Evolutionary conservation across 2,329 filamentous ascomycete species (phyloP).

Genomic region (Neocatenulostroma microsporum): DNA sequence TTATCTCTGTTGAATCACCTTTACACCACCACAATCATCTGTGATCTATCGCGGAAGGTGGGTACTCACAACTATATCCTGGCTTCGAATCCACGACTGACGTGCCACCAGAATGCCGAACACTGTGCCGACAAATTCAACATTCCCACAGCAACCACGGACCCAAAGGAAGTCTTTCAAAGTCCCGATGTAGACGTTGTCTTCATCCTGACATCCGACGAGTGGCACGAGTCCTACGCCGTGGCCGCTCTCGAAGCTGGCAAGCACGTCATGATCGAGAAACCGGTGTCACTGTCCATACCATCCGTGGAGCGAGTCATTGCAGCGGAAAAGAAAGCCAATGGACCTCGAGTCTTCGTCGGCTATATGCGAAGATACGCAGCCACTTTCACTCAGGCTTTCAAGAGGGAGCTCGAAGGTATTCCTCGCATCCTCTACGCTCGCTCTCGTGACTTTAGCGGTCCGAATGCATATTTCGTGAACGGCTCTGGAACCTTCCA

Average conservation of each 20-base stretch:
- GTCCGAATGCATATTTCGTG: slow-evolving; percentile 46
- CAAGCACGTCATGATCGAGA: slow-evolving; percentile 55
- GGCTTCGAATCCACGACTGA: too few species aligned
- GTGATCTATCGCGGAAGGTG: too few species aligned
- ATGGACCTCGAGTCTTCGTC: slow-evolving; percentile 47
- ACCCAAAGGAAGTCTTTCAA: slow-evolving; percentile 33
- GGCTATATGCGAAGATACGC: slow-evolving; percentile 58
- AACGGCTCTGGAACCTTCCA: slow-evolving; percentile 43
- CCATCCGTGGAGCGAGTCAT: slow-evolving; percentile 42
- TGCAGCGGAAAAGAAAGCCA: slow-evolving; percentile 40
- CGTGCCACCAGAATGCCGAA: too few species aligned
- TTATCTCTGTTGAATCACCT: too few species aligned
- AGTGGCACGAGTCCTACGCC: slow-evolving; percentile 47
- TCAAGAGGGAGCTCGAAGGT: slow-evolving; percentile 47
- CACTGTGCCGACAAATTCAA: too few species aligned
- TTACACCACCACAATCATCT: too few species aligned
- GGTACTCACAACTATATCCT: too few species aligned
- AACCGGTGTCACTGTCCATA: slow-evolving; percentile 47
- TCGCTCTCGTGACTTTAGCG: slow-evolving; percentile 47
- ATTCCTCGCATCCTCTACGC: slow-evolving; percentile 51
- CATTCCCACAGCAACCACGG: too few species aligned
- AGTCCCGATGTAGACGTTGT: slow-evolving; percentile 46
- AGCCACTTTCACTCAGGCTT: slow-evolving; percentile 45
- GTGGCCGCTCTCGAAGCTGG: slow-evolving; percentile 46
- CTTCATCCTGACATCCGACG: slow-evolving; percentile 47